A percentile compares a stretch with the other conserved stretches of the same genome.
Evolutionary conservation across 495 filamentous ascomycete genomes (phyloP).

Genomic region (Pseudoneurospora amorphoporcata): DNA sequence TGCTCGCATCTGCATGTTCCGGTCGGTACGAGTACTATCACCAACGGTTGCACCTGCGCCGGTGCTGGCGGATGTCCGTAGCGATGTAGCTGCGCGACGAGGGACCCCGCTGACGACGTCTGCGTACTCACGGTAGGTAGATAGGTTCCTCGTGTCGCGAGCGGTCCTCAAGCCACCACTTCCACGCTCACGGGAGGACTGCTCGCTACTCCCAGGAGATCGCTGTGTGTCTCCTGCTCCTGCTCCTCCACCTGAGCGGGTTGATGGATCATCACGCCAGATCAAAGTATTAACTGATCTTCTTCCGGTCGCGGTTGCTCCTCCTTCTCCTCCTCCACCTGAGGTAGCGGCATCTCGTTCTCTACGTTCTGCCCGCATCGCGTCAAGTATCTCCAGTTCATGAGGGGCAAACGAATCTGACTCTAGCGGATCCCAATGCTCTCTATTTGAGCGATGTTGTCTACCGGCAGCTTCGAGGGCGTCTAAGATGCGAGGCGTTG

Average conservation of each 20-base stretch:
- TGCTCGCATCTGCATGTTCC: not conserved
- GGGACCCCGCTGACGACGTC: not conserved
- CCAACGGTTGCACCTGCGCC: not conserved
- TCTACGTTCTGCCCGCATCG: not conserved
- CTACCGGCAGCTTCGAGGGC: not conserved
- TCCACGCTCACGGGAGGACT: not conserved
- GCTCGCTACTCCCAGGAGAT: not conserved
- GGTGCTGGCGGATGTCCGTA: not conserved
- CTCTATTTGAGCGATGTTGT: conserved; percentile 2
- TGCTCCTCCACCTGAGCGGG: not conserved
- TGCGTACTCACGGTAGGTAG: not conserved
- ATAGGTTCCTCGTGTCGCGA: not conserved
- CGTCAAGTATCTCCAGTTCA: not conserved
- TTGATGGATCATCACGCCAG: not conserved
- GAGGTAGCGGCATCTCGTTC: not conserved
- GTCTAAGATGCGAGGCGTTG: not conserved
- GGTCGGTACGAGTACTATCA: not conserved
- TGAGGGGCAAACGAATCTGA: not conserved
- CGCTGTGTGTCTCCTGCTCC: not conserved
- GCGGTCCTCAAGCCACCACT: not conserved
- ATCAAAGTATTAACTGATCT: not conserved
- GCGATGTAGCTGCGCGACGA: not conserved
- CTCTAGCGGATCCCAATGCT: conserved; percentile 10
- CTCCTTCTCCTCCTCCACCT: not conserved
- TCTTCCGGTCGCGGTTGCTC: not conserved